phyloP scores from a whole-genome alignment of 1,284 basidiomycete species.

The Irpex lacteus region DNA sequence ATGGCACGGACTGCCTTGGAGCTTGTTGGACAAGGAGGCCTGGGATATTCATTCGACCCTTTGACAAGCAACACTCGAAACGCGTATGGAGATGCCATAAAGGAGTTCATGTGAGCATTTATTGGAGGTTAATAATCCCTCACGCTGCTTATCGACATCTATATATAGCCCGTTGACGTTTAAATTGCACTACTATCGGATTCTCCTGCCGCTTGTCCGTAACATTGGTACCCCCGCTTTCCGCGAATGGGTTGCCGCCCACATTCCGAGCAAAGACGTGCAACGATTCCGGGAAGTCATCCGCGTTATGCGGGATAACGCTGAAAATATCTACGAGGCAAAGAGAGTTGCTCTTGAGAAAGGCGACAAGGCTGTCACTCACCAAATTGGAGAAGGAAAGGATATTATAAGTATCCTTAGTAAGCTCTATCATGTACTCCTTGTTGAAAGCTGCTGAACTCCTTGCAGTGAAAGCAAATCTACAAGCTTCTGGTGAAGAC shows the following conservation, averaged over 20 bases:
- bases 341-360: constrained; percentile 28
- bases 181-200: constrained; percentile 4
- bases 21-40: constrained; percentile 32
- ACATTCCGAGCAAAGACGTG: constrained; percentile 28
- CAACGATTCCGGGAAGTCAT: constrained; percentile 30
- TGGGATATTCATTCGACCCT: constrained; percentile 32
- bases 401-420: constrained; percentile 44
- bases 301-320: constrained; percentile 33
- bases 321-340: constrained; percentile 31
- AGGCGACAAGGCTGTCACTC: constrained; percentile 19
- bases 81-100: constrained; percentile 17
- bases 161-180: not conserved
- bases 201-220: constrained; percentile 1
- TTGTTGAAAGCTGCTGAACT: not conserved
- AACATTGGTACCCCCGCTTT: constrained; percentile 4
- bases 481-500: constrained; percentile 21
- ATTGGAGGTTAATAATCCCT: not conserved
- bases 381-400: constrained; percentile 36
- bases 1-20: constrained; percentile 35
- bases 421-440: constrained; percentile 23
- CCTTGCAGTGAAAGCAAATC: constrained; percentile 25
- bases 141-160: not conserved
- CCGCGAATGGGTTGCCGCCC: constrained; percentile 21
- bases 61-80: not conserved
- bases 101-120: constrained; percentile 18